Percentiles rank a stretch among this genome's conserved stretches.
These are phyloP conservation scores for Microascus cirrosus DNA, from an alignment of 2,329 filamentous ascomycete genomes.

Conservation along the genomic window DNA sequence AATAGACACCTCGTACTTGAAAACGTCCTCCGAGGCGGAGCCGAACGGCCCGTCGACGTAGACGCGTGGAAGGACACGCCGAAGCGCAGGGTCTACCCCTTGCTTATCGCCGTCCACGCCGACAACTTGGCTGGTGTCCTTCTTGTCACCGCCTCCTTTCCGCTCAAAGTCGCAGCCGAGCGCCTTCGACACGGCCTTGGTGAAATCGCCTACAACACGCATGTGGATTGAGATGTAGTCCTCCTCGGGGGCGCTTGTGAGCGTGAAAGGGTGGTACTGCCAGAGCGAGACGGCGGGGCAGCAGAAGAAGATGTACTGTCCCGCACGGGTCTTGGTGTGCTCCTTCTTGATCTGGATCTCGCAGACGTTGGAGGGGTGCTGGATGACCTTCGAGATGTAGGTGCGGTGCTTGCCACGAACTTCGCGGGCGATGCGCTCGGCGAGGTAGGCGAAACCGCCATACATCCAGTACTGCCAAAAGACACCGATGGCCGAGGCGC, in stretches of 20 bases:
- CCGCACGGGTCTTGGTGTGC: constrained; percentile 67
- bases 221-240: constrained; percentile 85
- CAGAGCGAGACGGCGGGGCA: constrained; percentile 77
- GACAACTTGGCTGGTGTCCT: constrained; percentile 54
- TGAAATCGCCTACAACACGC: constrained; percentile 75
- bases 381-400: constrained; percentile 79
- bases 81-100: constrained; percentile 58
- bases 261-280: constrained; percentile 82
- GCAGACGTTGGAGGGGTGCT: constrained; percentile 79
- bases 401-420: constrained; percentile 73
- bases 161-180: constrained; percentile 66
- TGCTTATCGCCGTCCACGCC: constrained; percentile 44
- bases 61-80: constrained; percentile 63
- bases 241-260: constrained; percentile 80
- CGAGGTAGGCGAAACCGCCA: constrained; percentile 67
- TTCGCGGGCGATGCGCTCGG: constrained; percentile 69
- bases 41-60: constrained; percentile 82
- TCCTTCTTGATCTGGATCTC: constrained; percentile 92
- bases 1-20: constrained; percentile 74
- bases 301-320: constrained; percentile 83
- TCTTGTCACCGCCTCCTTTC: constrained; percentile 20
- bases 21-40: constrained; percentile 77
- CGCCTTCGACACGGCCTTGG: constrained; percentile 53
- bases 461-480: constrained; percentile 91
- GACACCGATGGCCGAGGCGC: constrained; percentile 56